Evolutionary conservation across 768 basidiomycete species (phyloP).

Genomic region (Suillus weaverae): DNA sequence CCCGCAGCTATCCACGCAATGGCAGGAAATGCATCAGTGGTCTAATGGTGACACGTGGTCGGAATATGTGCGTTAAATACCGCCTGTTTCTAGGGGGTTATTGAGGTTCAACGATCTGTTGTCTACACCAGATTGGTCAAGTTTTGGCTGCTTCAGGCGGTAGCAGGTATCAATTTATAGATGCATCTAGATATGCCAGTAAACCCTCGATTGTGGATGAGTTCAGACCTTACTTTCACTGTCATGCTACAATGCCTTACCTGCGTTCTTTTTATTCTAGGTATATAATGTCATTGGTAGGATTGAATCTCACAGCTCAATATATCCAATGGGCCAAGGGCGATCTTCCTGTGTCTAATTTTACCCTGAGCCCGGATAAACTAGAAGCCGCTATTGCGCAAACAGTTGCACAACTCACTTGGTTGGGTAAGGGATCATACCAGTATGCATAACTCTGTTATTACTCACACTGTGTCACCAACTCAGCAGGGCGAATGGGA

Average conservation of each 20-base stretch:
- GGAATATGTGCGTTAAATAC: not conserved
- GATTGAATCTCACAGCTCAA: not conserved
- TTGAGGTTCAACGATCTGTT: not conserved
- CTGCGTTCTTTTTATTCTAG: not conserved
- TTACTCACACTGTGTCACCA: not conserved
- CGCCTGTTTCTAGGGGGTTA: not conserved
- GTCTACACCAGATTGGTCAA: not conserved
- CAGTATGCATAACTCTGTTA: not conserved
- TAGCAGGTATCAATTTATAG: not conserved
- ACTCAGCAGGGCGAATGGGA: not conserved
- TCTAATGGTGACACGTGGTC: too few species aligned
- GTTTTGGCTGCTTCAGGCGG: not conserved
- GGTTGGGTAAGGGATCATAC: not conserved
- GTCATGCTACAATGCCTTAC: not conserved
- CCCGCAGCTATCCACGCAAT: not conserved
- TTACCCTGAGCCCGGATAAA: not conserved
- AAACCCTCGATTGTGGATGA: not conserved
- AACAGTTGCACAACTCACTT: not conserved
- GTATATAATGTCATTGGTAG: constrained; percentile 5
- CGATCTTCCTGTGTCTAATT: not conserved
- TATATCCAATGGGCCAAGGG: not conserved
- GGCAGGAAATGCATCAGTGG: not conserved
- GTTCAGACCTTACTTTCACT: not conserved
- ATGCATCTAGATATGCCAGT: too few species aligned
- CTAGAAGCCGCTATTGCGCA: constrained; percentile 6